Evolutionary conservation across 2,329 filamentous ascomycete genomes (phyloP), one percentile per base, ranked within the genome.

Genomic region (Colletotrichum shisoi): DNA sequence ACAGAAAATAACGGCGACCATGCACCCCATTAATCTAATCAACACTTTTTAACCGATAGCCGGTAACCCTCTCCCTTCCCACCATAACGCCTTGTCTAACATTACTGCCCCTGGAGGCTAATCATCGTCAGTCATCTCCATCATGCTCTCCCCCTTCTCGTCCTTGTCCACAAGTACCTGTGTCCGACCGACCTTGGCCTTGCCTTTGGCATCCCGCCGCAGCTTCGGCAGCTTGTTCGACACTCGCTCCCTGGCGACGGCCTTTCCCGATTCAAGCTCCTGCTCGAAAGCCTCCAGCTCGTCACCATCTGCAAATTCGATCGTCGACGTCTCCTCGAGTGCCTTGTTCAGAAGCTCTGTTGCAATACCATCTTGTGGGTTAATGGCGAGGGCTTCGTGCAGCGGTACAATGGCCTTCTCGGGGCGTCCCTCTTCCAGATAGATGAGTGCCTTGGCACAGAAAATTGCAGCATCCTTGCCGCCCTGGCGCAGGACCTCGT

Each of bases 401-500:
- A 98, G 81, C 3, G 92, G 88, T 11, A 89, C 84, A 4, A 95
- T 89, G 0, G 94, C 94, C 52, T 96, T 91, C 72, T 91, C 90
- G 0, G 88, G 86, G 57, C 87, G 84, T 17, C 87, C 88, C 71
- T 93, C 83, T 73, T 97, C 93, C 71, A 98, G 85, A 62, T 94
- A 83, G 13, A 96, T 90, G 17, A 98, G 82, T 0, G 92, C 94
- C 73, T 96, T 94, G 12, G 93, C 90, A 56, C 88, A 87, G 74
- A 96, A 95, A 3, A 95, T 86, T 37, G 87, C 85, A 0, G 91
- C 85, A 70, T 95, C 91, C 71, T 94, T 93, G 49, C 90, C 90
- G 8, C 93, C 92, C 53, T 92, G 87, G 13, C 94, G 85, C 37
- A 97, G 84, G 37, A 96, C 95, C 73, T 94, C 90, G 70, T 97